Evolutionary conservation across 371 early-diverging fungal genomes (phyloP), one percentile per base, ranked within the genome.

Genomic region (Funneliformis caledonium): DNA sequence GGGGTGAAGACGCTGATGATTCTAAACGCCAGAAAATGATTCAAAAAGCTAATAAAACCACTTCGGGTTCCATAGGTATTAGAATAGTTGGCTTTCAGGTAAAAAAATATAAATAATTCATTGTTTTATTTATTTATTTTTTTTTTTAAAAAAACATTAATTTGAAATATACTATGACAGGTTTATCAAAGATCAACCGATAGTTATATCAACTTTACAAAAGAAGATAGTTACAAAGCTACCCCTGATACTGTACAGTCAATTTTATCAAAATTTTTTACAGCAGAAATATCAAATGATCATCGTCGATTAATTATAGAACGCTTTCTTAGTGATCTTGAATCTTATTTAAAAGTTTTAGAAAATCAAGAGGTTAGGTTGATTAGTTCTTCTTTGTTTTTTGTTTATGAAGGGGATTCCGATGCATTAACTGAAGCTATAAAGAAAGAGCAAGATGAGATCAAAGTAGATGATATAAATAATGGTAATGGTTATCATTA

Each of bases 381-480:
- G 85, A 90, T 89, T 70, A 86, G 91, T 0, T 88, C 92, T 62
- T 94, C 94, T 9, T 77, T 95, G 5, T 82, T 95, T 50, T 85
- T 95, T 82, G 85, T 94, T 0, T 94, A 93, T 72, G 95, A 95
- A 75, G 93, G 91, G 0, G 92, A 91, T 75, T 84, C 81, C 12
- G 83, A 82, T 12, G 88, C 89, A 3, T 88, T 88, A n/a, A 84
- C 89, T 52, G 81, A 82, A 6, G 88, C 65, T 78, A 14, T 80
- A 50, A n/a, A 74, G 43, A 86, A 86, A 65, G 84, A 83, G 72
- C 87, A 88, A 86, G 85, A 87, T 26, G 73, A 37, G 6, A 67
- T 12, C 67, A 76, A 43, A 61, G 16, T 56, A 56, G 1, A 12
- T 70, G 16, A 22, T 45, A 12, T 2, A 42, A 22, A 22, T 45